phyloP scores from a whole-genome alignment of 2,329 filamentous ascomycete genomes.

The Neurospora sp. region DNA sequence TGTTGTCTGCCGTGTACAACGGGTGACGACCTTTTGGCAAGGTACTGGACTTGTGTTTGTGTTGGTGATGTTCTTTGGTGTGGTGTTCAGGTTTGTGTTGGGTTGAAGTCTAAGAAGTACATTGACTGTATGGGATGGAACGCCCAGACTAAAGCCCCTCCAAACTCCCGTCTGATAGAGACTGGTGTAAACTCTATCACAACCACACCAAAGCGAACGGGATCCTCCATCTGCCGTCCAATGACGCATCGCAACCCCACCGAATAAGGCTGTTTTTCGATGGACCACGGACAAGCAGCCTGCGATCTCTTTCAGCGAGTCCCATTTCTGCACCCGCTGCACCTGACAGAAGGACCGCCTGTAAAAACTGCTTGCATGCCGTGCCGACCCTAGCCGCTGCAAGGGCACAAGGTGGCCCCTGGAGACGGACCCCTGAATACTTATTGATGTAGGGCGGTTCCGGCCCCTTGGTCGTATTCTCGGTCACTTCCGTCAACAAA shows the following conservation, averaged over 20 bases:
- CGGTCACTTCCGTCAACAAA: background rate
- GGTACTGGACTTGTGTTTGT: background rate
- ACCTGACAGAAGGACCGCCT: background rate
- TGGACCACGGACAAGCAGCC: background rate
- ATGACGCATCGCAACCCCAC: background rate
- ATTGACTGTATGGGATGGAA: background rate
- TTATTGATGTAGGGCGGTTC: background rate
- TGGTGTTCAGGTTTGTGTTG: background rate
- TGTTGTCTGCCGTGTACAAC: background rate
- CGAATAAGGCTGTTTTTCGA: background rate
- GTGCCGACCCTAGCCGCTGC: constrained; percentile 13
- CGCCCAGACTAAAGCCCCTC: background rate
- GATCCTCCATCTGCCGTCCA: background rate
- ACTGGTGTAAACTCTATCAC: background rate
- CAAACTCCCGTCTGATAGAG: background rate
- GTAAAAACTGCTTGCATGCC: constrained; percentile 10
- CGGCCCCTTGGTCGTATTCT: background rate
- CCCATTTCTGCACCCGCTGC: constrained; percentile 9
- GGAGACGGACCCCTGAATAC: constrained; percentile 3
- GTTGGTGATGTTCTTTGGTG: background rate
- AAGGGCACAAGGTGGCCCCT: background rate
- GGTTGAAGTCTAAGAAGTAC: background rate
- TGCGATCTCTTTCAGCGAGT: background rate
- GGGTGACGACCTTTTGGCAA: background rate
- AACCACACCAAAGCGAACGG: background rate